Evolutionary conservation across 345 rosid species (phyloP), one percentile per base, ranked within the genome.

Genomic region (Aurinia saxatilis): DNA sequence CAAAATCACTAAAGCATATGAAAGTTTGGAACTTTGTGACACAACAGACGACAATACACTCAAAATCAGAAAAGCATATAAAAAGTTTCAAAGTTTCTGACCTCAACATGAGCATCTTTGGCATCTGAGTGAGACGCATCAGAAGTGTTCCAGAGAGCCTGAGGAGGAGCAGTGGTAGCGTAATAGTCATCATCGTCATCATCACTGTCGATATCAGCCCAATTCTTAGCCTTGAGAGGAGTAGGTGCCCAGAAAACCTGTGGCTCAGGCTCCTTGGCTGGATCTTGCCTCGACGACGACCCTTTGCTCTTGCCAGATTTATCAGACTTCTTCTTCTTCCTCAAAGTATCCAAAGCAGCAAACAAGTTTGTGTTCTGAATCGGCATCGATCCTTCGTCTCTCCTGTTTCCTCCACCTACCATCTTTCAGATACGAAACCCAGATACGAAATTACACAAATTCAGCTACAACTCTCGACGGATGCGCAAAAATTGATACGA

Each of bases 161-260:
- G 71, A 17, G 75, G 80, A 0, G 85, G 85, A 18, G 79, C 85
- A 25, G 81, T 57, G 58, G 84, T 83, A 27, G 81, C 80, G 57
- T 60, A 83, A 57, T 74, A 83, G 60, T 78, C 83, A 7, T 72
- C 76, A 27, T 83, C 88, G 11, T 72, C 76, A 36, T 83, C 85
- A 8, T 82, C 87, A 0, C 79, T 80, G 10, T 75, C 84, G 15
- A 83, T 74, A 71, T 83, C 88, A 0, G 85, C 88, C 88, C 88
- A 83, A 29, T 83, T 76, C 47, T 73, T 74, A 10, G 48, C 76
- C 30, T 64, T 80, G 56, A 80, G 74, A 11, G 85, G 81, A 8
- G 81, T 52, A 39, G 83, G 83, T 2, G 79, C 71, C 88, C 88
- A 83, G 63, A 78, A 78, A 8, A 83, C 80, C 72, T 37, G 71